These are phyloP conservation scores for Starmerella vaccinii DNA, from an alignment of 805 yeast species.

Conservation along the genomic window DNA sequence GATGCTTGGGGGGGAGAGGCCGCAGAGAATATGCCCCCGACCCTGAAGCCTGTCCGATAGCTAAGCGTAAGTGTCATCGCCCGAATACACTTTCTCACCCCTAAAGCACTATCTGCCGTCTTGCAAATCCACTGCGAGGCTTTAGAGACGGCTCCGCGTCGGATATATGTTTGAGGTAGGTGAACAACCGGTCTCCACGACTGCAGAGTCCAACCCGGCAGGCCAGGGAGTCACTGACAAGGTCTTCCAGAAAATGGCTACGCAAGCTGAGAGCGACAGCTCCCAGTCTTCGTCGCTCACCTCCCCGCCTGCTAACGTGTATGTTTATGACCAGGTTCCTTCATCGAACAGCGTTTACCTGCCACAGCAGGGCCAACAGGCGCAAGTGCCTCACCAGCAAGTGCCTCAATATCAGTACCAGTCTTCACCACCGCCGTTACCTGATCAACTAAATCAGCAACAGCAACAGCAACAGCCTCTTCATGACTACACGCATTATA, in stretches of 20 bases:
- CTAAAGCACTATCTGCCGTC: not conserved
- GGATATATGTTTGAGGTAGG: not conserved
- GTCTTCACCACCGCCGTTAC: not conserved
- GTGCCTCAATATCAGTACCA: not conserved
- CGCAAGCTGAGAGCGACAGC: not conserved
- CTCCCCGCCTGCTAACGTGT: not conserved
- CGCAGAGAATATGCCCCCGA: not conserved
- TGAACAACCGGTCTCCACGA: not conserved
- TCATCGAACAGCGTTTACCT: not conserved
- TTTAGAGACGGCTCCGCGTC: not conserved
- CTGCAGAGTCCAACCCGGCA: not conserved
- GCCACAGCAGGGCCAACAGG: not conserved
- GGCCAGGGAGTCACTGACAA: not conserved
- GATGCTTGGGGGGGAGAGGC: not conserved
- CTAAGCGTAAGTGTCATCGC: not conserved
- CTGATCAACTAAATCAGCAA: not conserved
- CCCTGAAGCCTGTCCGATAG: constrained; percentile 1
- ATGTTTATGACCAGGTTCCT: not conserved
- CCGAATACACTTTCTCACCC: not conserved
- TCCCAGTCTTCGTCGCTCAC: constrained; percentile 4
- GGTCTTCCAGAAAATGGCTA: not conserved
- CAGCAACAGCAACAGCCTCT: constrained; percentile 1
- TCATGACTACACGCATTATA: not conserved
- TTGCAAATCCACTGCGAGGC: not conserved
- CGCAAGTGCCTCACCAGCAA: not conserved